These are phyloP conservation scores for Fusarium liriodendri DNA, from an alignment of 2,329 filamentous ascomycete species.

Conservation along the genomic window DNA sequence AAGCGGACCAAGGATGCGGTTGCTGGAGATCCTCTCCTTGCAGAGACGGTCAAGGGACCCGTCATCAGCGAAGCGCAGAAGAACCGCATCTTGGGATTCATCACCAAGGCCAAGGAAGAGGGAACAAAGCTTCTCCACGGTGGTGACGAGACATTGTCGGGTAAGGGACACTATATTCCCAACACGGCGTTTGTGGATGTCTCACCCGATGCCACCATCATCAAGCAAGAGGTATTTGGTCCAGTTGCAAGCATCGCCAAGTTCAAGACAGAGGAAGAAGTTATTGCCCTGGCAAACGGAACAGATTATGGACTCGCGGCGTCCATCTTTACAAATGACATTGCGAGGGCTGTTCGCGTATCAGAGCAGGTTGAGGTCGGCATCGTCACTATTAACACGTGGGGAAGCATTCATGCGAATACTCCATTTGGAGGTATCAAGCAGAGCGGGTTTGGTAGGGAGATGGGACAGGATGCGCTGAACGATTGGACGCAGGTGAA, in stretches of 20 bases:
- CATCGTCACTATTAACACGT: slow-evolving; percentile 71
- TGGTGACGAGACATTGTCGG: slow-evolving; percentile 11
- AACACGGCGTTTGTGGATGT: slow-evolving; percentile 47
- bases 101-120: slow-evolving; percentile 47
- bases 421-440: slow-evolving; percentile 51
- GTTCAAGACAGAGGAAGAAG: slow-evolving; percentile 45
- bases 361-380: slow-evolving; percentile 65
- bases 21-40: slow-evolving; percentile 38
- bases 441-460: slow-evolving; percentile 47
- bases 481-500: slow-evolving; percentile 48
- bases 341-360: slow-evolving; percentile 43
- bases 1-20: slow-evolving; percentile 61
- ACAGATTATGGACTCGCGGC: slow-evolving; percentile 64
- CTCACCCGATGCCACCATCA: slow-evolving; percentile 39
- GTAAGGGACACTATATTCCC: slow-evolving; percentile 42
- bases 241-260: slow-evolving; percentile 43
- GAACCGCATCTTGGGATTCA: slow-evolving; percentile 72
- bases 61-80: slow-evolving; percentile 70
- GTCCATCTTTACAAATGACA: slow-evolving; percentile 66
- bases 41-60: slow-evolving; percentile 49
- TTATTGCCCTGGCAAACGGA: slow-evolving; percentile 46
- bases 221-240: slow-evolving; percentile 47
- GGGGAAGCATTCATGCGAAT: slow-evolving; percentile 41
- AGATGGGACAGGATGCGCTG: slow-evolving; percentile 48
- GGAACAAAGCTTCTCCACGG: slow-evolving; percentile 29